Conservation (phyloP, 73 alveolate genomes). For the Durusdinium trenchii region DNA sequence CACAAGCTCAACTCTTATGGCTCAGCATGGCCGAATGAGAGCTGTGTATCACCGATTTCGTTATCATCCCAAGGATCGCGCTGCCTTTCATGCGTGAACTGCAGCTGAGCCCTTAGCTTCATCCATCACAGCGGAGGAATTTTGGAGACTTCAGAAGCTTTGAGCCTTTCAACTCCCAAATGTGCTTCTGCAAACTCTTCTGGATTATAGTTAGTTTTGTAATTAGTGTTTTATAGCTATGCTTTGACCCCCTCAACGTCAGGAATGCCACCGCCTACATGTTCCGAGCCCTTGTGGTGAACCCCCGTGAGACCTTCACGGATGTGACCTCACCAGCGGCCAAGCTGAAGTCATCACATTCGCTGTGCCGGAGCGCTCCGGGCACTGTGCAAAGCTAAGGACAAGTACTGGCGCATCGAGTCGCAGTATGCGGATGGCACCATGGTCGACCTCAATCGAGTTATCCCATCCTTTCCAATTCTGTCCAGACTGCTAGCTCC, state of each 20-base stretch:
- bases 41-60: neutral
- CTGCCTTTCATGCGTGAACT: slow-evolving; percentile 90
- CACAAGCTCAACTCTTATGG: too few relatives aligned
- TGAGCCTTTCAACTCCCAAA: too few relatives aligned
- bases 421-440: slow-evolving; percentile 42
- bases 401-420: slow-evolving; percentile 93
- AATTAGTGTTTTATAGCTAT: neutral
- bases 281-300: slow-evolving; percentile 91
- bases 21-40: neutral
- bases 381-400: slow-evolving; percentile 16
- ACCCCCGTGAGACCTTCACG: slow-evolving; percentile 80
- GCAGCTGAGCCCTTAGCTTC: neutral
- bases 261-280: slow-evolving; percentile 89
- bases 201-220: neutral
- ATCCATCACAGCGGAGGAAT: too few relatives aligned
- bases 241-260: neutral
- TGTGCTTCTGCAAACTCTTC: too few relatives aligned
- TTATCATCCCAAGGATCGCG: slow-evolving; percentile 4
- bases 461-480: slow-evolving; percentile 75
- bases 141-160: too few relatives aligned
- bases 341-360: neutral
- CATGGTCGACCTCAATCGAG: slow-evolving; percentile 81
- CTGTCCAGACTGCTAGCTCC: slow-evolving; percentile 44
- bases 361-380: neutral
- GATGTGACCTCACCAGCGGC: slow-evolving; percentile 67